These are phyloP conservation scores for Penicillium sp. DNA, from an alignment of 2,329 filamentous ascomycete genomes.

Conservation along the genomic window DNA sequence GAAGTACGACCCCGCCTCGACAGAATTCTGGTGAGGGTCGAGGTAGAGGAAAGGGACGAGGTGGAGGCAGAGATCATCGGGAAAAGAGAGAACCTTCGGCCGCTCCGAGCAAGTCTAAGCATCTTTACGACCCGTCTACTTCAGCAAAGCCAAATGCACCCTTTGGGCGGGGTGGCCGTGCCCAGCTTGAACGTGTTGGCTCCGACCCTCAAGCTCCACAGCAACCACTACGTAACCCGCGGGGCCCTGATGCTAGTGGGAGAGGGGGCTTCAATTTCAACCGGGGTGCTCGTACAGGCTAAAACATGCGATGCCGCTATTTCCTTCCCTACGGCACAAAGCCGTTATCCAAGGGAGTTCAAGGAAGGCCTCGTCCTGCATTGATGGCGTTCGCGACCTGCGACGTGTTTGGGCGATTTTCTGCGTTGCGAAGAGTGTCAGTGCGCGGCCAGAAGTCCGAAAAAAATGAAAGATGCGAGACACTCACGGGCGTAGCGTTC, in stretches of 20 bases:
- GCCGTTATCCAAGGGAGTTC: background rate
- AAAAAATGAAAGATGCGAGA: background rate
- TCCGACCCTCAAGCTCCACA: constrained; percentile 41
- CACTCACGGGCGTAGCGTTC: constrained; percentile 59
- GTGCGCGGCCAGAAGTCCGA: background rate
- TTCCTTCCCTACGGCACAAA: background rate
- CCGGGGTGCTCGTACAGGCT: constrained; percentile 56
- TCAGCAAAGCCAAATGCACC: constrained; percentile 62
- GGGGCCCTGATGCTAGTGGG: constrained; percentile 75
- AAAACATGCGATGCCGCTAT: constrained; percentile 18
- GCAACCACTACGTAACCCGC: constrained; percentile 71
- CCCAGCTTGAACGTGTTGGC: constrained; percentile 41
- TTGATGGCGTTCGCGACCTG: constrained; percentile 62
- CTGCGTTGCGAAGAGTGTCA: constrained; percentile 31
- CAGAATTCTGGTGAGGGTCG: constrained; percentile 35
- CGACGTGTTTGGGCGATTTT: constrained; percentile 62
- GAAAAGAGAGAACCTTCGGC: constrained; percentile 46
- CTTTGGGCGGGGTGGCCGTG: constrained; percentile 46
- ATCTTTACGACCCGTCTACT: constrained; percentile 78
- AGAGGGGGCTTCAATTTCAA: constrained; percentile 76
- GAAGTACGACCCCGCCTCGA: constrained; percentile 62
- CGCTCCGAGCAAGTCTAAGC: constrained; percentile 46
- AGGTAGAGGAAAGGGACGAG: constrained; percentile 52
- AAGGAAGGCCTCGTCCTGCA: constrained; percentile 56
- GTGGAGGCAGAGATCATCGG: constrained; percentile 47